Evolutionary conservation across 805 yeast species (phyloP).

Genomic region (Metschnikowia gelsemii): DNA sequence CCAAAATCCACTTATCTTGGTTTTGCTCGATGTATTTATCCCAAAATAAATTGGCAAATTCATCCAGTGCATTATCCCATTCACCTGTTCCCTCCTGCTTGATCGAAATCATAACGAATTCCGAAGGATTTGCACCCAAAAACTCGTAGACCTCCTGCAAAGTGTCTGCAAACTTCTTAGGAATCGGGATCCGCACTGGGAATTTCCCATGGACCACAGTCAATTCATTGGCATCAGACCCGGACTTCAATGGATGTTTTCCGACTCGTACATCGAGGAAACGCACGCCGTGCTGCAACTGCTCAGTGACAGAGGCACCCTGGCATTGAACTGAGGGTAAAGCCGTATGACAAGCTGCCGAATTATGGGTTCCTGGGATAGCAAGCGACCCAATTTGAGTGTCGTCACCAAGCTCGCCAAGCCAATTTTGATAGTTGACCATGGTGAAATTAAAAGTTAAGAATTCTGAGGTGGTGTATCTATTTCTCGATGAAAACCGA

Average conservation of each 20-base stretch:
- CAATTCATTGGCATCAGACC: constrained; percentile 51
- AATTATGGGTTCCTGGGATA: constrained; percentile 83
- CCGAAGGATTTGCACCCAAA: constrained; percentile 51
- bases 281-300: constrained; percentile 71
- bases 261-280: constrained; percentile 70
- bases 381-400: constrained; percentile 52
- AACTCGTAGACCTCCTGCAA: constrained; percentile 61
- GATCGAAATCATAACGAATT: constrained; percentile 63
- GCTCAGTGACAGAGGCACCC: constrained; percentile 56
- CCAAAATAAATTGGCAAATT: constrained; percentile 63
- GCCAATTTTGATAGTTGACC: constrained; percentile 53
- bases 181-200: constrained; percentile 63
- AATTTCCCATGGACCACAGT: constrained; percentile 74
- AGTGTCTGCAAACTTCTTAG: constrained; percentile 50
- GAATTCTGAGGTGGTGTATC: neutral
- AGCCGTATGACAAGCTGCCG: constrained; percentile 70
- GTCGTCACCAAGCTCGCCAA: constrained; percentile 52
- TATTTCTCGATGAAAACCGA: too few relatives aligned
- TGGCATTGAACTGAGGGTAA: constrained; percentile 79
- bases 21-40: constrained; percentile 50
- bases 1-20: constrained; percentile 60
- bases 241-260: constrained; percentile 52
- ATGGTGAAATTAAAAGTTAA: constrained; percentile 17
- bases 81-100: constrained; percentile 72
- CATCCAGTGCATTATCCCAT: constrained; percentile 64